These are phyloP conservation scores for Cornus kousa DNA, from an alignment of 148 eudicot genomes.

Conservation along the genomic window DNA sequence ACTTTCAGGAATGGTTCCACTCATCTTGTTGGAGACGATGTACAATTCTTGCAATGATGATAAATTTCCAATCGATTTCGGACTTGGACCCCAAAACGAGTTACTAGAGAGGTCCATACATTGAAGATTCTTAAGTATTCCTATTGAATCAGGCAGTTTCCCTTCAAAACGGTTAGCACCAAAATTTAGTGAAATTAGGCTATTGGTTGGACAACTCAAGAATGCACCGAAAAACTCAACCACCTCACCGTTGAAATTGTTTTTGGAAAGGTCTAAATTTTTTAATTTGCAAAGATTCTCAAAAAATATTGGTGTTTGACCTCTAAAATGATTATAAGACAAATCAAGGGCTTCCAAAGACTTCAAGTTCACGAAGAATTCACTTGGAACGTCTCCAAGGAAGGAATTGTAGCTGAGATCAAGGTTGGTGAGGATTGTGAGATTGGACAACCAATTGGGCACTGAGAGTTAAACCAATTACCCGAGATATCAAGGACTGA, in stretches of 20 bases:
- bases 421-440: not conserved
- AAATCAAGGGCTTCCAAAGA: not conserved
- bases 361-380: not conserved
- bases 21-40: not conserved
- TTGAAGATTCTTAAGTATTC: not conserved
- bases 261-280: no score
- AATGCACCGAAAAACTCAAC: not conserved
- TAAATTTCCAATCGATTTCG: constrained; percentile 12
- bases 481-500: not conserved
- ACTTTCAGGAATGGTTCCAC: constrained; percentile 2
- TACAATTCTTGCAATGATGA: constrained; percentile 12
- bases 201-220: constrained; percentile 2
- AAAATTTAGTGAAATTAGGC: constrained; percentile 11
- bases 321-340: not conserved
- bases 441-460: not conserved
- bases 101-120: not conserved
- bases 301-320: not conserved
- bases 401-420: not conserved
- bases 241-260: no score
- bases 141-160: constrained; percentile 12
- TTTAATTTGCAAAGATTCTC: constrained; percentile 12
- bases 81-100: constrained; percentile 7
- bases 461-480: not conserved
- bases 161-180: not conserved
- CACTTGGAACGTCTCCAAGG: not conserved